Evolutionary conservation across 768 basidiomycete genomes (phyloP).

Genomic region (Lactarius sanguifluus): DNA sequence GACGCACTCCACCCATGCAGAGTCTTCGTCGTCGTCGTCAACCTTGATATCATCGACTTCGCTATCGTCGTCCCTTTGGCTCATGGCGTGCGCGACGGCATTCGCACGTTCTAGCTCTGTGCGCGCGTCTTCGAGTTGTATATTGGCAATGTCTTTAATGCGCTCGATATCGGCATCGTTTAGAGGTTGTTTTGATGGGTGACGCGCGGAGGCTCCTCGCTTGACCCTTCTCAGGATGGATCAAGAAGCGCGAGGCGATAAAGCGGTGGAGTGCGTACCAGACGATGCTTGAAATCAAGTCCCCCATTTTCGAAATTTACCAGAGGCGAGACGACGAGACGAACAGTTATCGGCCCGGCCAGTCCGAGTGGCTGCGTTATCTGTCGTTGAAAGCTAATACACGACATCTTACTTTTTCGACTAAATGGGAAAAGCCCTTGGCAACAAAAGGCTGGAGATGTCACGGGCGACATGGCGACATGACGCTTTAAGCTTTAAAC

Average conservation of each 20-base stretch:
- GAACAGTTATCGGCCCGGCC: no score
- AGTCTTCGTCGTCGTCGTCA: conserved; percentile 45
- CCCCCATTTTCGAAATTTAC: no score
- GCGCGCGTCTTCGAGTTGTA: conserved; percentile 88
- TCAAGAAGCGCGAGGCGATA: conserved; percentile 22
- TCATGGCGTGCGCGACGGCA: conserved; percentile 71
- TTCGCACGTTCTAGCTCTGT: conserved; percentile 81
- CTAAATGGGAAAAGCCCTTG: no score
- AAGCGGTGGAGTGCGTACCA: conserved; percentile 2
- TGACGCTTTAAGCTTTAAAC: no score
- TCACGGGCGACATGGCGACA: no score
- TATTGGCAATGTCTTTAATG: conserved; percentile 81
- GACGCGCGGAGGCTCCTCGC: conserved; percentile 30
- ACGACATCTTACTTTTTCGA: no score
- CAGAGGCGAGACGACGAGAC: no score
- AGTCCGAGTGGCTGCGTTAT: no score
- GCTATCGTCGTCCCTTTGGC: conserved; percentile 60
- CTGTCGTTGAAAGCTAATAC: no score
- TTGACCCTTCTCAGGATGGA: no score
- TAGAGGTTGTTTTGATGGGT: conserved; percentile 86
- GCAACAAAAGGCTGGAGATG: no score
- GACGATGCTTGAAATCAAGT: conserved; percentile 16
- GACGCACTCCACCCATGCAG: conserved; percentile 88
- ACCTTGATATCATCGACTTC: conserved; percentile 57
- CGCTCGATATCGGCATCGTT: conserved; percentile 89